phyloP scores from a whole-genome alignment of 768 basidiomycete genomes.

The Pisolithus microcarpus region DNA sequence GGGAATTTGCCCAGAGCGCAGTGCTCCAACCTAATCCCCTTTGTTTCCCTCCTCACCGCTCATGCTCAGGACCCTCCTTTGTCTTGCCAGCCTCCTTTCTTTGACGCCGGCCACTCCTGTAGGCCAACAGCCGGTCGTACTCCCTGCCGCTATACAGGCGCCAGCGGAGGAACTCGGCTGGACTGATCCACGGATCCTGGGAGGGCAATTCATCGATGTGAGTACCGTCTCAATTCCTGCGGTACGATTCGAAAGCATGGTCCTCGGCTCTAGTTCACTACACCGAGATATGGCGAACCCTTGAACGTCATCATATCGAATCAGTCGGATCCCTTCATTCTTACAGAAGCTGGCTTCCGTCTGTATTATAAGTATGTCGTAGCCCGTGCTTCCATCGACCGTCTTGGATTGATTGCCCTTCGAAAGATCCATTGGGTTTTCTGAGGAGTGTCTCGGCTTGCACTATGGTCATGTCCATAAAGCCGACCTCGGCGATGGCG shows the following conservation, averaged over 20 bases:
- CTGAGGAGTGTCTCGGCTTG: constrained; percentile 74
- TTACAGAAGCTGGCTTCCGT: constrained; percentile 66
- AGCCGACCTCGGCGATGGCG: constrained; percentile 81
- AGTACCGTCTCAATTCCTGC: constrained; percentile 15
- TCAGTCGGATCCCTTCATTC: constrained; percentile 69
- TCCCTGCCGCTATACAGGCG: constrained; percentile 1
- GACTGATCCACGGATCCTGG: constrained; percentile 64
- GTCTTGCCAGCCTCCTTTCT: neutral
- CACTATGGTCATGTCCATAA: constrained; percentile 70
- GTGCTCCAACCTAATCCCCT: neutral
- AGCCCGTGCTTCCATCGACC: neutral
- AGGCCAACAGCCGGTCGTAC: constrained; percentile 8
- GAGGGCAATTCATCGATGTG: constrained; percentile 74
- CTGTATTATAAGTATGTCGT: constrained; percentile 55
- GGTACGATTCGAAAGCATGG: neutral
- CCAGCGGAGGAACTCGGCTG: constrained; percentile 34
- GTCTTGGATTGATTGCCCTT: neutral
- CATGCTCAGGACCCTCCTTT: neutral
- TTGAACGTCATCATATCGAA: constrained; percentile 79
- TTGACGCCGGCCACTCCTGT: constrained; percentile 6
- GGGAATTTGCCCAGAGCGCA: neutral
- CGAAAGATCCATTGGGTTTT: constrained; percentile 69
- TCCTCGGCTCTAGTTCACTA: constrained; percentile 48
- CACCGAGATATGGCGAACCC: constrained; percentile 64
- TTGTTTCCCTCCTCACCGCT: neutral